These are phyloP conservation scores for Iris pallida DNA, from an alignment of 116 monocot genomes.

Conservation along the genomic window DNA sequence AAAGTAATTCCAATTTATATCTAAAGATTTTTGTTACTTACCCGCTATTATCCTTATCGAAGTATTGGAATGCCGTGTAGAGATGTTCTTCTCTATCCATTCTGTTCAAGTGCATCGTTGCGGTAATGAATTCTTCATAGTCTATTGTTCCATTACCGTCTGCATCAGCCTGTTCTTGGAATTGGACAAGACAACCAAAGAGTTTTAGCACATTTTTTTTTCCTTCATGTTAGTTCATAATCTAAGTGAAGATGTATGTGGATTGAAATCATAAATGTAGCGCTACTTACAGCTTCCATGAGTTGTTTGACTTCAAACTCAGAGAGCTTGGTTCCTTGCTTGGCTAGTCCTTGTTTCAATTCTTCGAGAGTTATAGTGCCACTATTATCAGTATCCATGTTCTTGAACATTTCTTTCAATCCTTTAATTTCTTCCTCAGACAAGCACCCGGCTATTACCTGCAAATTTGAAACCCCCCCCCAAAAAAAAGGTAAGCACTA, in stretches of 20 bases:
- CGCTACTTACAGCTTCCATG: constrained; percentile 68
- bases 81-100: constrained; percentile 95
- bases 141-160: constrained; percentile 96
- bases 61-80: constrained; percentile 85
- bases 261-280: no score
- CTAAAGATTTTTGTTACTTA: constrained; percentile 13
- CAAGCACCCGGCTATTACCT: constrained; percentile 93
- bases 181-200: background rate
- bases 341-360: constrained; percentile 62
- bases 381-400: constrained; percentile 88
- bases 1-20: no score
- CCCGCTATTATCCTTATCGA: constrained; percentile 99
- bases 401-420: constrained; percentile 92
- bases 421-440: constrained; percentile 95
- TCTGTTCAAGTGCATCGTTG: constrained; percentile 89
- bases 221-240: background rate
- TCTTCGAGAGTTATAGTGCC: constrained; percentile 94
- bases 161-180: constrained; percentile 63
- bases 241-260: background rate
- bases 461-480: background rate
- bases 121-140: constrained; percentile 95
- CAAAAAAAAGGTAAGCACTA: no score
- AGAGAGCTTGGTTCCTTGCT: constrained; percentile 88
- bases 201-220: no score
- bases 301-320: constrained; percentile 80